phyloP scores from a whole-genome alignment of 306 rosid genomes.

The Cucumis hystrix region DNA sequence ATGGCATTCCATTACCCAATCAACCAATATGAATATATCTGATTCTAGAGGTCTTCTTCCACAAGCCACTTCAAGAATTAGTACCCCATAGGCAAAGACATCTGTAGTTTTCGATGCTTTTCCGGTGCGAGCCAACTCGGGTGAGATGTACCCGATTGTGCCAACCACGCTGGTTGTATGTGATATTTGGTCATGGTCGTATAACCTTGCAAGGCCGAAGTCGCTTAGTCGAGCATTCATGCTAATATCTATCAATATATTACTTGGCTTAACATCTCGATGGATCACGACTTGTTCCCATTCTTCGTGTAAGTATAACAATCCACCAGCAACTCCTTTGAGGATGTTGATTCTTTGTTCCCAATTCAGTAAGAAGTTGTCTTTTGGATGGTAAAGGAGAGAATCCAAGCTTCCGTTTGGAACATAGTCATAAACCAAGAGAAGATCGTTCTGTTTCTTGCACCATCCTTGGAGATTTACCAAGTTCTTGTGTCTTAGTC shows the following conservation, averaged over 20 bases:
- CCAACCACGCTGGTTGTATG: constrained; percentile 65
- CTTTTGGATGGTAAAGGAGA: constrained; percentile 21
- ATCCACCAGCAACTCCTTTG: constrained; percentile 47
- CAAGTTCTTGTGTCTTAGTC: constrained; percentile 57
- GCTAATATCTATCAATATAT: constrained; percentile 40
- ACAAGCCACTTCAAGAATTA: constrained; percentile 51
- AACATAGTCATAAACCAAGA: constrained; percentile 52
- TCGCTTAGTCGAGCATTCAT: constrained; percentile 46
- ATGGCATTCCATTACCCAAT: constrained; percentile 39
- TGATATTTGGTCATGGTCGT: constrained; percentile 42
- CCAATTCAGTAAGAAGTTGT: constrained; percentile 33
- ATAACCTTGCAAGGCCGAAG: constrained; percentile 62
- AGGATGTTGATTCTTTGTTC: constrained; percentile 37
- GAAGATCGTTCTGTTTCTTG: constrained; percentile 45
- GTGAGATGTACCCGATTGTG: constrained; percentile 63
- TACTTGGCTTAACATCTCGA: constrained; percentile 48
- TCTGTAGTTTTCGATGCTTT: constrained; percentile 38
- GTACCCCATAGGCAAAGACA: constrained; percentile 50
- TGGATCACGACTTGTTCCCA: constrained; percentile 67
- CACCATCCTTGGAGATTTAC: constrained; percentile 85
- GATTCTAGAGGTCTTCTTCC: constrained; percentile 40
- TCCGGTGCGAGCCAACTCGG: constrained; percentile 50
- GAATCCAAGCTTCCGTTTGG: constrained; percentile 44
- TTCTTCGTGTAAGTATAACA: constrained; percentile 61
- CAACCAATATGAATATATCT: constrained; percentile 33